These are phyloP conservation scores for Kuraishia ogatae DNA, from an alignment of 805 yeast species.

Conservation along the genomic window DNA sequence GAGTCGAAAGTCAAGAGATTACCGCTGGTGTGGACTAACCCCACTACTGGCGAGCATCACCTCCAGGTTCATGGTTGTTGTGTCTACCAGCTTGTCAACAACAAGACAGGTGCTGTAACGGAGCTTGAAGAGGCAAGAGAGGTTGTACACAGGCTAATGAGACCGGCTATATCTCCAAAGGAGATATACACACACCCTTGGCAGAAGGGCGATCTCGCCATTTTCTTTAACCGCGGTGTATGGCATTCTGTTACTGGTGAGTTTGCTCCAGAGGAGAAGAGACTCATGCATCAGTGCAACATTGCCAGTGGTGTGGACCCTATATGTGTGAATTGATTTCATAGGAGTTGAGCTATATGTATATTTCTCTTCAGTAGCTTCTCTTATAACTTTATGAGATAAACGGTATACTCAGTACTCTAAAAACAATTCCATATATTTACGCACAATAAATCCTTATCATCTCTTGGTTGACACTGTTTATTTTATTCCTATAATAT, in stretches of 20 bases:
- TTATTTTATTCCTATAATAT: background rate
- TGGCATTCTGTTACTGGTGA: constrained; percentile 93
- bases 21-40: constrained; percentile 91
- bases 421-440: too few species aligned
- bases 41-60: constrained; percentile 74
- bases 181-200: constrained; percentile 76
- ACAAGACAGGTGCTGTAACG: constrained; percentile 48
- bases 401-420: too few species aligned
- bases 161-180: constrained; percentile 75
- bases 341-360: background rate
- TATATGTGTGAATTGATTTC: constrained; percentile 6
- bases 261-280: constrained; percentile 64
- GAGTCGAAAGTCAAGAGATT: constrained; percentile 64
- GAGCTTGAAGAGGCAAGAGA: constrained; percentile 69
- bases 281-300: constrained; percentile 92
- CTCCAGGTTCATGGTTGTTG: constrained; percentile 88
- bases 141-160: constrained; percentile 64
- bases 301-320: constrained; percentile 80
- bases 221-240: constrained; percentile 83
- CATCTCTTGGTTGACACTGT: background rate
- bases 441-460: too few species aligned
- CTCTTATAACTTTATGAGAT: too few species aligned
- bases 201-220: constrained; percentile 77
- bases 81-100: constrained; percentile 51
- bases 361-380: background rate